Percentiles rank a stretch among this genome's conserved stretches.
These are phyloP conservation scores for Lachancea nothofagi DNA, from an alignment of 805 yeast species.

Conservation along the genomic window DNA sequence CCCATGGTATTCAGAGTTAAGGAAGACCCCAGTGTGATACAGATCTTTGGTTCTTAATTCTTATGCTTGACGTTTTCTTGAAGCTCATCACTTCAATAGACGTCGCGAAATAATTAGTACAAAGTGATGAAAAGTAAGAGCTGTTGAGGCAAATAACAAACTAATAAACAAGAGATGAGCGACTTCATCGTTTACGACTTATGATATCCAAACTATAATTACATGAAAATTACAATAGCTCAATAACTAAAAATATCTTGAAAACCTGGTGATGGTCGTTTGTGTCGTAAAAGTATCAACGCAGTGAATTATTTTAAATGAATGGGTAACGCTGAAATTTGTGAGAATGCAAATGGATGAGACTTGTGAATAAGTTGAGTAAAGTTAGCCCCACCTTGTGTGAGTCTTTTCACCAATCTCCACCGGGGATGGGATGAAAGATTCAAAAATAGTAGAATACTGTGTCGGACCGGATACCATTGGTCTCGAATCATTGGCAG, in stretches of 20 bases:
- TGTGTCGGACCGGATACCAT: constrained; percentile 1
- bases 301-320: neutral
- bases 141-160: too few species aligned
- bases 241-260: too few species aligned
- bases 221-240: neutral
- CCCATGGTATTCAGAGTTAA: constrained; percentile 9
- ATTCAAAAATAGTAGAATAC: constrained; percentile 3
- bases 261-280: too few species aligned
- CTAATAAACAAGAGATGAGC: too few species aligned
- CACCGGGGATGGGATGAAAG: constrained; percentile 1
- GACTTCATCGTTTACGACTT: too few species aligned
- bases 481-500: neutral
- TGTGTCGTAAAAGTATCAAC: neutral
- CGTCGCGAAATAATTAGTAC: neutral
- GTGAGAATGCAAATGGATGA: neutral
- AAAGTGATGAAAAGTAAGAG: neutral
- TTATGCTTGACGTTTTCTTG: neutral
- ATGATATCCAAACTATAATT: neutral
- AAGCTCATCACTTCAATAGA: too few species aligned
- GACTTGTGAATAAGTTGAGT: neutral
- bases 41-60: too few species aligned
- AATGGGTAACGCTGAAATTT: neutral
- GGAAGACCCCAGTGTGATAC: too few species aligned
- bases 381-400: constrained; percentile 1
- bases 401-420: constrained; percentile 5